phyloP scores from a whole-genome alignment of 176 grass and related monocot genomes.

The Lolium multiflorum region DNA sequence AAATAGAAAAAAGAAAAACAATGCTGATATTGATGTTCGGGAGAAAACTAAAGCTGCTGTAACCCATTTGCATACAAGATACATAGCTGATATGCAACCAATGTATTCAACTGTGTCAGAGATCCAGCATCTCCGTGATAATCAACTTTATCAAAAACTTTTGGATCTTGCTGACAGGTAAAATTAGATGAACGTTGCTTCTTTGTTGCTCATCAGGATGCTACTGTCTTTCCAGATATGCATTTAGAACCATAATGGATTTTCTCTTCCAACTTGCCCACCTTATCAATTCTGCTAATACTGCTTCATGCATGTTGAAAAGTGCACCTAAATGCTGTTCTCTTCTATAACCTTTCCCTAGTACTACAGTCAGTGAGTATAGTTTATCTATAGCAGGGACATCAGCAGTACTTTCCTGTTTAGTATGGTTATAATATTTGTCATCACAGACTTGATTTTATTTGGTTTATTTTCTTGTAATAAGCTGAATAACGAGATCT shows the following conservation, averaged over 20 bases:
- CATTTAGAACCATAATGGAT: constrained; percentile 30
- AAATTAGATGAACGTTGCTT: constrained; percentile 24
- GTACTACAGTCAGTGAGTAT: constrained; percentile 10
- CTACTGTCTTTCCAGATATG: background rate
- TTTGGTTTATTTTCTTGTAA: constrained; percentile 11
- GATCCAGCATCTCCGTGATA: constrained; percentile 91
- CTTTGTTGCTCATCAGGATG: background rate
- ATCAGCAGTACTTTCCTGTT: background rate
- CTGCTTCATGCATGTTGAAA: background rate
- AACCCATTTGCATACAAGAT: constrained; percentile 93
- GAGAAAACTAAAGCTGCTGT: constrained; percentile 98
- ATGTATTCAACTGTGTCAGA: constrained; percentile 98
- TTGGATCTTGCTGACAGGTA: constrained; percentile 86
- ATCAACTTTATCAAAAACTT: constrained; percentile 79
- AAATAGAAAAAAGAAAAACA: constrained; percentile 90
- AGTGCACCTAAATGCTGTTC: background rate
- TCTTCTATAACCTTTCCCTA: background rate
- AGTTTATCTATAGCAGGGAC: background rate
- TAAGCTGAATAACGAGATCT: constrained; percentile 5
- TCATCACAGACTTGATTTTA: background rate
- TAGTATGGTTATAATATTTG: constrained; percentile 9
- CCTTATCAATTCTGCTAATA: background rate
- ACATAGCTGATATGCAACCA: constrained; percentile 98
- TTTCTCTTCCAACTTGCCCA: background rate
- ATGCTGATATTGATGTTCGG: constrained; percentile 70